phyloP scores from a whole-genome alignment of 495 filamentous ascomycete species.

The Bacidia gigantensis region DNA sequence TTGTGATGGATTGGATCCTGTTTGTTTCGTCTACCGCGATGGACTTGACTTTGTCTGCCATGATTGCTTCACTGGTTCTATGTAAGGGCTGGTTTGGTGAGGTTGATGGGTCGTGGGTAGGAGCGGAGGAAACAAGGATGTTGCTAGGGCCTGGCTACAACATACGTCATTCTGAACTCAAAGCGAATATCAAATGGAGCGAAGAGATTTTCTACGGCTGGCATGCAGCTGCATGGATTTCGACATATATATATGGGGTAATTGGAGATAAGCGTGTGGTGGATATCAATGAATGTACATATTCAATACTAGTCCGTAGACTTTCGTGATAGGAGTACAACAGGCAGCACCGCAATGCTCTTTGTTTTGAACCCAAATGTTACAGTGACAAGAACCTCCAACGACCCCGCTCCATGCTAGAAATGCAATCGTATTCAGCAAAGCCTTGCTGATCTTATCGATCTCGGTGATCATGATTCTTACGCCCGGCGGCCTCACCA shows the following conservation, averaged over 20 bases:
- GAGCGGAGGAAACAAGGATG: background rate
- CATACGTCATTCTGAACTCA: background rate
- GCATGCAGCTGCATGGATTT: too few relatives aligned
- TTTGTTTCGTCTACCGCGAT: constrained; percentile 30
- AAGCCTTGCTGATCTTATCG: constrained; percentile 22
- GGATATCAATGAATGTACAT: background rate
- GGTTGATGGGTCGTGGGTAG: background rate
- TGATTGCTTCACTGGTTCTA: constrained; percentile 6
- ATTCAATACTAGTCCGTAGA: background rate
- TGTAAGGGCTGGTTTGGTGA: background rate
- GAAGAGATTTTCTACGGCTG: too few relatives aligned
- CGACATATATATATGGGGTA: too few relatives aligned
- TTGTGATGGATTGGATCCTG: constrained; percentile 31
- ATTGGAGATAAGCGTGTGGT: background rate
- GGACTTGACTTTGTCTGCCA: constrained; percentile 32
- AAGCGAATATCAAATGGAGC: too few relatives aligned
- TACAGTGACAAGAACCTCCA: background rate
- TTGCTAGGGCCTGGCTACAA: background rate
- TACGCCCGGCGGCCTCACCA: constrained; percentile 39
- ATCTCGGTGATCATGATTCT: constrained; percentile 31
- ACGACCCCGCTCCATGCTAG: constrained; percentile 6
- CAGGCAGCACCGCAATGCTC: background rate
- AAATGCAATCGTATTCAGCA: background rate
- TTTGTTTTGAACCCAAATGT: background rate
- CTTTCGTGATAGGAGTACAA: background rate